Evolutionary conservation across 768 basidiomycete genomes (phyloP).

Genomic region (Leccinum imitatum): DNA sequence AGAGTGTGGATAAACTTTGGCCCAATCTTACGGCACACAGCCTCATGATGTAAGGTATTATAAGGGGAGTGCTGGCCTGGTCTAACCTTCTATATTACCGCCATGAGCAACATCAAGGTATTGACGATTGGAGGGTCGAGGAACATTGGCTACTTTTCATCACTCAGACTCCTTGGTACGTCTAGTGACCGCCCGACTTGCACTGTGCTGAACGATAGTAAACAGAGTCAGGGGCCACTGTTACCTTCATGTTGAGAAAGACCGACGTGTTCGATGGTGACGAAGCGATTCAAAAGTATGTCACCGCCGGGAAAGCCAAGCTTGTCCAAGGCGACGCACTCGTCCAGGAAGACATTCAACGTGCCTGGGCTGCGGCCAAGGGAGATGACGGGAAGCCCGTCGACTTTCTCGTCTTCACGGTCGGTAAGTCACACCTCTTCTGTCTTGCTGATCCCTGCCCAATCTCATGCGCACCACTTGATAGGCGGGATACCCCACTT

Average conservation of each 20-base stretch:
- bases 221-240: slow-evolving; percentile 54
- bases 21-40: background rate
- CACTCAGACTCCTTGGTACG: slow-evolving; percentile 49
- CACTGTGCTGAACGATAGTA: background rate
- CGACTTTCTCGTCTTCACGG: slow-evolving; percentile 58
- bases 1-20: background rate
- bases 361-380: slow-evolving; percentile 47
- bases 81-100: background rate
- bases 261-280: slow-evolving; percentile 54
- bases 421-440: slow-evolving; percentile 43
- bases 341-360: slow-evolving; percentile 47
- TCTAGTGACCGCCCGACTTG: background rate
- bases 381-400: slow-evolving; percentile 35
- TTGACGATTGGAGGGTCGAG: slow-evolving; percentile 53
- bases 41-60: slow-evolving; percentile 8
- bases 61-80: background rate
- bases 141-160: slow-evolving; percentile 53
- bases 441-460: background rate
- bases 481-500: slow-evolving; percentile 40
- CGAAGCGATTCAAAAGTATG: slow-evolving; percentile 47
- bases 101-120: slow-evolving; percentile 29
- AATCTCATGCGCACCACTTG: background rate
- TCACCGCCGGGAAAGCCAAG: slow-evolving; percentile 50
- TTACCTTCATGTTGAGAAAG: slow-evolving; percentile 63
- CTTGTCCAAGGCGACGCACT: slow-evolving; percentile 64